Conservation (phyloP, 768 basidiomycete genomes). For the Favolaschia claudopus region DNA sequence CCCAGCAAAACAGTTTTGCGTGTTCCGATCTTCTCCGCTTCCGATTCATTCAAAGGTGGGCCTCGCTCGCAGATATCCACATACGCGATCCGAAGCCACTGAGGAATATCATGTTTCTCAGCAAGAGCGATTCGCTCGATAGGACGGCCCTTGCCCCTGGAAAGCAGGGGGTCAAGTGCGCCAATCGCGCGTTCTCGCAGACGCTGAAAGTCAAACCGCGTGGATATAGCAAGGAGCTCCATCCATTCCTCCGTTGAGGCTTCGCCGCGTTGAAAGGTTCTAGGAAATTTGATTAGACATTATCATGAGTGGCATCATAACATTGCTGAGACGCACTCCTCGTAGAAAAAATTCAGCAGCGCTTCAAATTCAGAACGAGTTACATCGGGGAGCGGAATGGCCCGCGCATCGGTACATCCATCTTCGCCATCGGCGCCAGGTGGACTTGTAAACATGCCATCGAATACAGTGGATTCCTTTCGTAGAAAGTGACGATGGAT, state of each 20-base stretch:
- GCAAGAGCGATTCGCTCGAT: constrained; percentile 23
- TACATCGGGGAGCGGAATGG: constrained; percentile 43
- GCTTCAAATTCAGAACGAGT: constrained; percentile 43
- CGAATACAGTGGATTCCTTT: constrained; percentile 47
- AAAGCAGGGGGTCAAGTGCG: constrained; percentile 29
- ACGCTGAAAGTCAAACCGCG: constrained; percentile 44
- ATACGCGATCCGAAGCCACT: constrained; percentile 23
- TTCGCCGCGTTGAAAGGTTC: constrained; percentile 14
- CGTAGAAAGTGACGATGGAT: constrained; percentile 49
- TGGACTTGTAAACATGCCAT: constrained; percentile 44
- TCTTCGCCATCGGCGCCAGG: constrained; percentile 32
- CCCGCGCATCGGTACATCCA: constrained; percentile 40
- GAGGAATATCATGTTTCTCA: constrained; percentile 19
- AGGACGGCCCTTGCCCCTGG: background rate
- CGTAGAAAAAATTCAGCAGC: constrained; percentile 48
- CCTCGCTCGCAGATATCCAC: constrained; percentile 11
- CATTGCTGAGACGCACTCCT: constrained; percentile 35
- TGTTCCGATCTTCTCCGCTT: constrained; percentile 15
- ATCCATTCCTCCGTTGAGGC: constrained; percentile 39
- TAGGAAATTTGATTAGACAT: background rate
- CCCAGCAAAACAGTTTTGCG: constrained; percentile 10
- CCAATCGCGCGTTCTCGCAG: constrained; percentile 44
- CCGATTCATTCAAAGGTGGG: background rate
- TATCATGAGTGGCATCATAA: background rate
- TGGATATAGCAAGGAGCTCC: constrained; percentile 48